Conservation (phyloP, 805 yeast species). For the Candida berthetii region DNA sequence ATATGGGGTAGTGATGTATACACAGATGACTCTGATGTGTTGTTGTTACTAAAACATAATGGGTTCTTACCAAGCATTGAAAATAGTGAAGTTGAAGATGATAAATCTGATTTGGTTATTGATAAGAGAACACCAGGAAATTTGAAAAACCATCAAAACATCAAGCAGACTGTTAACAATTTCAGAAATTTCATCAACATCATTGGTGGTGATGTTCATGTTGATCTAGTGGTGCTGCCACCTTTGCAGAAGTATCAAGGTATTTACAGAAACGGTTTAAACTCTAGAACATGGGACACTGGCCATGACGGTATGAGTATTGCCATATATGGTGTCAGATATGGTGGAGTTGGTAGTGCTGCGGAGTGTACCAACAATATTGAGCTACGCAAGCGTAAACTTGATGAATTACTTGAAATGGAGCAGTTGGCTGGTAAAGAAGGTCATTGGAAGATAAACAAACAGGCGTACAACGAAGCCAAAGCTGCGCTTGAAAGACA, state of each 20-base stretch:
- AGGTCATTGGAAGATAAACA: constrained; percentile 13
- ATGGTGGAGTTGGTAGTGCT: constrained; percentile 22
- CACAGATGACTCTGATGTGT: constrained; percentile 88
- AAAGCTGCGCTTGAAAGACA: constrained; percentile 9
- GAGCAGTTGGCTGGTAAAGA: neutral
- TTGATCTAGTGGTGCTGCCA: constrained; percentile 52
- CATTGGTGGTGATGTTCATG: constrained; percentile 27
- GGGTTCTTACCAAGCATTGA: constrained; percentile 48
- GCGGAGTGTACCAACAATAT: constrained; percentile 12
- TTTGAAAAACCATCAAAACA: constrained; percentile 21
- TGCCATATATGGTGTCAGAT: constrained; percentile 41
- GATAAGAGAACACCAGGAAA: constrained; percentile 36
- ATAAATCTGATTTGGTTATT: constrained; percentile 9
- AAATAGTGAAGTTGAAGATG: constrained; percentile 14
- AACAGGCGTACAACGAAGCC: constrained; percentile 15
- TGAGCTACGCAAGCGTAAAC: constrained; percentile 15
- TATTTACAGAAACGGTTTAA: constrained; percentile 57
- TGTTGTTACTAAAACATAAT: constrained; percentile 67
- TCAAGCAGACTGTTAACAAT: constrained; percentile 21
- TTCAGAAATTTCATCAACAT: constrained; percentile 18
- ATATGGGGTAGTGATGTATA: constrained; percentile 93
- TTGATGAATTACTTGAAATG: constrained; percentile 11
- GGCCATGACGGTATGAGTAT: constrained; percentile 78
- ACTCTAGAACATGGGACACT: constrained; percentile 67
- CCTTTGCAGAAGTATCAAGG: constrained; percentile 60